These are phyloP conservation scores for Pulchroboletus neoregius DNA, from an alignment of 1,284 basidiomycete species.

Conservation along the genomic window DNA sequence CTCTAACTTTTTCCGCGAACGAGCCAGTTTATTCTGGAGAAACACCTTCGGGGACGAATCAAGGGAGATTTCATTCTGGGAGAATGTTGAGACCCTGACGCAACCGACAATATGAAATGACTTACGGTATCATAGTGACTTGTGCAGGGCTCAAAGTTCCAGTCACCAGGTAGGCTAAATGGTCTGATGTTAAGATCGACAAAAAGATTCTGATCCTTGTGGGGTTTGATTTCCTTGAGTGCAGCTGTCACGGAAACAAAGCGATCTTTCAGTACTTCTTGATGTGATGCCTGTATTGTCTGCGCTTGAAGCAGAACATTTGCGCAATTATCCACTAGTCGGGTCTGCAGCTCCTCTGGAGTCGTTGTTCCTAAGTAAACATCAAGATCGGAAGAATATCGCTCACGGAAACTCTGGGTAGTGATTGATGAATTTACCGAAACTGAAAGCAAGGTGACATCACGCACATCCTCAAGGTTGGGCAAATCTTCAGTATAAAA, in stretches of 20 bases:
- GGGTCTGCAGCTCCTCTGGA: slow-evolving; percentile 61
- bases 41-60: slow-evolving; percentile 69
- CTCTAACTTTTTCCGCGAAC: slow-evolving; percentile 52
- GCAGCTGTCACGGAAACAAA: slow-evolving; percentile 44
- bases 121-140: slow-evolving; percentile 71
- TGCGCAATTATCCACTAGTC: slow-evolving; percentile 52
- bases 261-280: slow-evolving; percentile 53
- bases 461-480: slow-evolving; percentile 64
- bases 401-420: slow-evolving; percentile 63
- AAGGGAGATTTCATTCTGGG: slow-evolving; percentile 58
- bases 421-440: slow-evolving; percentile 10
- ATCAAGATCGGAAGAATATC: background rate
- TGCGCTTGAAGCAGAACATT: slow-evolving; percentile 56
- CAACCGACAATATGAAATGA: background rate
- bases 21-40: slow-evolving; percentile 71
- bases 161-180: slow-evolving; percentile 61
- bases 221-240: slow-evolving; percentile 49
- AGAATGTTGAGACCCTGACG: background rate
- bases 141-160: slow-evolving; percentile 71
- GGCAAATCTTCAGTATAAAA: slow-evolving; percentile 69
- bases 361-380: slow-evolving; percentile 9
- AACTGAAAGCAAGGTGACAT: slow-evolving; percentile 2
- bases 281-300: slow-evolving; percentile 50
- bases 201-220: slow-evolving; percentile 65
- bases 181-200: slow-evolving; percentile 65